Conservation (phyloP, 2,329 filamentous ascomycete species). For the Moelleriella libera region DNA sequence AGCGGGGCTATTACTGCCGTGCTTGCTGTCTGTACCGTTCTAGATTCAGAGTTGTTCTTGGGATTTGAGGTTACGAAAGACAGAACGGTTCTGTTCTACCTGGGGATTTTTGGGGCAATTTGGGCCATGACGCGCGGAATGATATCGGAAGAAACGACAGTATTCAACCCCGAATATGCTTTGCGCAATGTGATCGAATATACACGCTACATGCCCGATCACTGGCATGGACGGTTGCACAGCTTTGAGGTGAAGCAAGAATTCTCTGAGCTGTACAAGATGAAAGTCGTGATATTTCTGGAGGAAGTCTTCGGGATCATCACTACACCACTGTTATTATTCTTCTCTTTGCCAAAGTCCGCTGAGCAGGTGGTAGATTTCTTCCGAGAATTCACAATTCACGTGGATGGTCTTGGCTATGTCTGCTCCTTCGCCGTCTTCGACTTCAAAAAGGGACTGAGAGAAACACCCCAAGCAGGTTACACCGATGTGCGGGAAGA, state of each 20-base stretch:
- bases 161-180: constrained; percentile 86
- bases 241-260: constrained; percentile 87
- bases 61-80: constrained; percentile 84
- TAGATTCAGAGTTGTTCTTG: constrained; percentile 83
- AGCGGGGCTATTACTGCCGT: constrained; percentile 77
- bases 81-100: constrained; percentile 79
- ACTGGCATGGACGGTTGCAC: constrained; percentile 84
- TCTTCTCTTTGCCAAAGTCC: constrained; percentile 73
- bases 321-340: constrained; percentile 78
- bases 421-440: constrained; percentile 97
- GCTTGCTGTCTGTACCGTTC: constrained; percentile 67
- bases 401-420: constrained; percentile 90
- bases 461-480: constrained; percentile 22
- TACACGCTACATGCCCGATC: constrained; percentile 78
- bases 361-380: constrained; percentile 94
- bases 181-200: constrained; percentile 81
- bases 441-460: constrained; percentile 75
- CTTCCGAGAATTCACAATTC: constrained; percentile 93
- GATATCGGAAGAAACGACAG: constrained; percentile 74
- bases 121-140: constrained; percentile 75
- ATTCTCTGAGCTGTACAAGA: constrained; percentile 81
- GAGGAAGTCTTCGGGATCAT: constrained; percentile 89
- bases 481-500: constrained; percentile 65
- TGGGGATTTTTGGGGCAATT: constrained; percentile 67
- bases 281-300: constrained; percentile 81